Conservation (phyloP, 352 stramenopile genomes). For the Phytophthora syringae region DNA sequence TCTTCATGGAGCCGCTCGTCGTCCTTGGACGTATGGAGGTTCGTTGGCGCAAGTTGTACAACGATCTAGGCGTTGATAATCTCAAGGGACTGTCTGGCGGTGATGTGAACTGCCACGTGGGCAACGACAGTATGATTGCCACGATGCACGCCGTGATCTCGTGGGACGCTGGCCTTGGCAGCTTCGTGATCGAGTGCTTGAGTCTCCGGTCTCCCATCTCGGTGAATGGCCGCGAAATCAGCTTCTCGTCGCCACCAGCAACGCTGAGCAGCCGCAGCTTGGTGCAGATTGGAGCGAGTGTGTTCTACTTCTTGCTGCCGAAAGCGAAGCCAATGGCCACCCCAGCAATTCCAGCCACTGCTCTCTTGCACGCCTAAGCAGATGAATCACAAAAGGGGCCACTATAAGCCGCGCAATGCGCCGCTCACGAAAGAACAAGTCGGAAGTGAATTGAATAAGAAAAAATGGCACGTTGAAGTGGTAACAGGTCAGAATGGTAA, state of each 20-base stretch:
- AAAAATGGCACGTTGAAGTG: slow-evolving; percentile 26
- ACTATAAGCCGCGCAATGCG: no score
- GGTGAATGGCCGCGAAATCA: slow-evolving; percentile 71
- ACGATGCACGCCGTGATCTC: slow-evolving; percentile 69
- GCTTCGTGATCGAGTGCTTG: slow-evolving; percentile 78
- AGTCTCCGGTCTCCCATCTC: slow-evolving; percentile 56
- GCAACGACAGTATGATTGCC: slow-evolving; percentile 66
- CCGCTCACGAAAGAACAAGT: no score
- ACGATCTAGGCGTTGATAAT: slow-evolving; percentile 48
- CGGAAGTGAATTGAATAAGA: no score
- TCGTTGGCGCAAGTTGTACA: slow-evolving; percentile 69
- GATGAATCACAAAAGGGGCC: no score
- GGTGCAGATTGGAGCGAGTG: slow-evolving; percentile 71
- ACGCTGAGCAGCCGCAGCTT: slow-evolving; percentile 57
- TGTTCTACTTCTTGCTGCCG: slow-evolving; percentile 83
- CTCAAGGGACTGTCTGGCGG: slow-evolving; percentile 58
- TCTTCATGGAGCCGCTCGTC: slow-evolving; percentile 67
- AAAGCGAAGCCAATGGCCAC: slow-evolving; percentile 25
- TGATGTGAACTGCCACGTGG: slow-evolving; percentile 75
- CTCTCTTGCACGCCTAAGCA: not conserved
- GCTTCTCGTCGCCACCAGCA: slow-evolving; percentile 52
- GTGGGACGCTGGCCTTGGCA: slow-evolving; percentile 51
- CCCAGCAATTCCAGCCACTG: not conserved
- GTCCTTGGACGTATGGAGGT: slow-evolving; percentile 68
- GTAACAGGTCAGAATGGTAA: not conserved